Evolutionary conservation across 1,284 basidiomycete species (phyloP).

Genomic region (Sanguinoderma infundibulare): DNA sequence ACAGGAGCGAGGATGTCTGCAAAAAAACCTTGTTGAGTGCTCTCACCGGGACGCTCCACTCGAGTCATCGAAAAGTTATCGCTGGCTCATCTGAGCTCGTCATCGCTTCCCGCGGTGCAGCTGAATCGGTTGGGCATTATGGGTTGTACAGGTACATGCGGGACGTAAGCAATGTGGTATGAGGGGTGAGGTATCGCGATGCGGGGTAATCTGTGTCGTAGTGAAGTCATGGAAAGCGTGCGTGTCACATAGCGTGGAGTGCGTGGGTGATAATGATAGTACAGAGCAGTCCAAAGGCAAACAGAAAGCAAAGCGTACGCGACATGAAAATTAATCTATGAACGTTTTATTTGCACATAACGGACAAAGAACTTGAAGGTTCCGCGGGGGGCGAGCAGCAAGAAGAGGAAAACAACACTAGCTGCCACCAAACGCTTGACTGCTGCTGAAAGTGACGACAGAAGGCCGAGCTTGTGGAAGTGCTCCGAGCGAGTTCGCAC

Average conservation of each 20-base stretch:
- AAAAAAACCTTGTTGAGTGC: neutral
- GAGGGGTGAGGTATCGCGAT: conserved; percentile 1
- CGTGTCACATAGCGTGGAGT: neutral
- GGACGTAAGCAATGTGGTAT: neutral
- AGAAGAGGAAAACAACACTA: neutral
- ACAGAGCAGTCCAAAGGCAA: neutral
- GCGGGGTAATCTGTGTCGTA: conserved; percentile 3
- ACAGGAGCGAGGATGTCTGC: too few species aligned
- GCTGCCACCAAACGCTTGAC: neutral
- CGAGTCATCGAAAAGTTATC: conserved; percentile 11
- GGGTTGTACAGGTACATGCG: conserved; percentile 9
- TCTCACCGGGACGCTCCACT: neutral
- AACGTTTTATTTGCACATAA: neutral
- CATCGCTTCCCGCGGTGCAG: conserved; percentile 13
- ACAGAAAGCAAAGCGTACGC: neutral
- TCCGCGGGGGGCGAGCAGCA: neutral
- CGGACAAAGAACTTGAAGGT: too few species aligned
- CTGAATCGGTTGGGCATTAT: neutral
- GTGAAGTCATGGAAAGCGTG: neutral
- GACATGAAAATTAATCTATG: conserved; percentile 1
- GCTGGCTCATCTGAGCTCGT: conserved; percentile 1
- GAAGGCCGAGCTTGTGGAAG: conserved; percentile 4
- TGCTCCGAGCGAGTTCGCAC: neutral
- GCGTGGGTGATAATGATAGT: neutral
- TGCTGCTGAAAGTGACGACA: conserved; percentile 4